Evolutionary conservation across 345 rosid species (phyloP).

Genomic region (Noccaea caerulescens): DNA sequence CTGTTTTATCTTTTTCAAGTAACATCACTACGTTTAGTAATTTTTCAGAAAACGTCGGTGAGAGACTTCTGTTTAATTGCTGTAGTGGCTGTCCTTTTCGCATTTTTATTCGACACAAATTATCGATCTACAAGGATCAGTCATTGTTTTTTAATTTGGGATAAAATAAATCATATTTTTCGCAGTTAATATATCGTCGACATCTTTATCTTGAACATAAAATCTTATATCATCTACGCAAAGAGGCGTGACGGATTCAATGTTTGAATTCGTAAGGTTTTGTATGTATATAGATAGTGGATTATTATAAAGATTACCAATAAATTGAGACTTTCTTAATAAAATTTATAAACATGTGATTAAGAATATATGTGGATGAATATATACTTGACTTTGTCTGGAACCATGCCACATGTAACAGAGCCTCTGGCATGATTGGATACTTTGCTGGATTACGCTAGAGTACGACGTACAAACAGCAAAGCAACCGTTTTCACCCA

Average conservation of each 20-base stretch:
- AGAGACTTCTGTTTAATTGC: not conserved
- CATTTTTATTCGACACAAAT: slow-evolving; percentile 13
- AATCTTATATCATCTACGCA: slow-evolving; percentile 9
- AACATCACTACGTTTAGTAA: slow-evolving; percentile 22
- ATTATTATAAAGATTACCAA: not conserved
- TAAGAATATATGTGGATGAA: not conserved
- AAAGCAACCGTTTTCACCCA: slow-evolving; percentile 39
- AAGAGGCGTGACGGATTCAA: slow-evolving; percentile 31
- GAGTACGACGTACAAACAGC: slow-evolving; percentile 39
- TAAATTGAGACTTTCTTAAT: slow-evolving; percentile 7
- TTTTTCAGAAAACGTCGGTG: slow-evolving; percentile 12
- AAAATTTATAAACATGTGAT: not conserved
- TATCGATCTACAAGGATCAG: slow-evolving; percentile 2
- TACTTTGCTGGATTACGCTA: slow-evolving; percentile 43
- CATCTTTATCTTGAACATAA: not conserved
- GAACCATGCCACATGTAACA: slow-evolving; percentile 20
- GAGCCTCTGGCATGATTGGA: slow-evolving; percentile 40
- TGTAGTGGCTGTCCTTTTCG: slow-evolving; percentile 23
- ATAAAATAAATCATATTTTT: not conserved
- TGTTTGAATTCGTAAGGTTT: slow-evolving; percentile 26
- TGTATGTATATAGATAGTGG: slow-evolving; percentile 27
- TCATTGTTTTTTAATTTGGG: slow-evolving; percentile 6
- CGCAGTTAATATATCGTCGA: too few species aligned
- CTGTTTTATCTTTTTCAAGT: not conserved
- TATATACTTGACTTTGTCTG: slow-evolving; percentile 6